Evolutionary conservation across 257 asterid species (phyloP).

Genomic region (Solanum boliviense): DNA sequence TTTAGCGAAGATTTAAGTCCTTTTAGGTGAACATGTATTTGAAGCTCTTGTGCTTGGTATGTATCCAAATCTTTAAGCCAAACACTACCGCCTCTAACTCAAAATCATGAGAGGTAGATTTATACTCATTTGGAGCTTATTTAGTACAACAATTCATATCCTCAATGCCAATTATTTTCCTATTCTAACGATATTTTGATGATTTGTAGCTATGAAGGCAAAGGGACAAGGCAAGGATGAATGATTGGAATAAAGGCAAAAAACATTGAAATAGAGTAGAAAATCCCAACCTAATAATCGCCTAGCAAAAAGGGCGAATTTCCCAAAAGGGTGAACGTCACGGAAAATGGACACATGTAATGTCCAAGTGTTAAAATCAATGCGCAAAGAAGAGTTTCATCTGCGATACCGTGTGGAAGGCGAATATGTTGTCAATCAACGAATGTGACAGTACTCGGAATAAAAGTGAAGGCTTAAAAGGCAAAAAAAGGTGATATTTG

Average conservation of each 20-base stretch:
- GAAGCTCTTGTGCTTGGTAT: background rate
- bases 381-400: background rate
- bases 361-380: background rate
- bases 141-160: background rate
- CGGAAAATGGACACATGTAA: no score
- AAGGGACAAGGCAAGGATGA: background rate
- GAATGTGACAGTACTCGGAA: background rate
- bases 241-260: no score
- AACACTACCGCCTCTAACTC: background rate
- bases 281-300: background rate
- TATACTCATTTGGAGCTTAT: background rate
- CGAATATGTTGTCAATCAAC: background rate
- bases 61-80: background rate
- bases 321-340: background rate
- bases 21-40: background rate
- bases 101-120: background rate
- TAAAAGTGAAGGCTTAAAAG: background rate
- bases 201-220: background rate
- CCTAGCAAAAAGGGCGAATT: background rate
- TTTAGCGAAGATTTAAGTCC: background rate
- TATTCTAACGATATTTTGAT: no score
- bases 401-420: background rate
- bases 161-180: background rate
- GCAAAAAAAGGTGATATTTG: background rate
- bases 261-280: background rate